Evolutionary conservation across 2,329 filamentous ascomycete species (phyloP).

Genomic region (Clonostachys sp.): DNA sequence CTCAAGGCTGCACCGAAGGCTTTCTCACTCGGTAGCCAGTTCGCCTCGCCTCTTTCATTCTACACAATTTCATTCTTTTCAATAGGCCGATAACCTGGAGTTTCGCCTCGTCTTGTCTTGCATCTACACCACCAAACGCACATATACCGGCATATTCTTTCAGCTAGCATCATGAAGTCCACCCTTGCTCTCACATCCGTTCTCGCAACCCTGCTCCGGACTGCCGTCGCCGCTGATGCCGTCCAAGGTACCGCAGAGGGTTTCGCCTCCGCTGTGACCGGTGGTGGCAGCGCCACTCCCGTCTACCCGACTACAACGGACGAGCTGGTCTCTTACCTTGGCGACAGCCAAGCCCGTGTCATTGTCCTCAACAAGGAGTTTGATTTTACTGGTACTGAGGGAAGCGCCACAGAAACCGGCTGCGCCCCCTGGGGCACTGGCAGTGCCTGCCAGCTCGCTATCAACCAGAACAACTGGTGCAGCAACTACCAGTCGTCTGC

Average conservation of each 20-base stretch:
- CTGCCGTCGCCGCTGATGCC: no score
- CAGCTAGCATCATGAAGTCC: no score
- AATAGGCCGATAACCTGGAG: no score
- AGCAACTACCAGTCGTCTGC: not conserved
- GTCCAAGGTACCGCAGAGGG: not conserved
- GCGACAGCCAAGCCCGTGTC: constrained; percentile 44
- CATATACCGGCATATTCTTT: no score
- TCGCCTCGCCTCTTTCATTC: no score
- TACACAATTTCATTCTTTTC: no score
- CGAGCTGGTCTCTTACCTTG: constrained; percentile 25
- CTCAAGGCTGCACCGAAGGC: no score
- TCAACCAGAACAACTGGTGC: constrained; percentile 1
- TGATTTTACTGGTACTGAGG: constrained; percentile 52
- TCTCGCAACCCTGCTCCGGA: no score
- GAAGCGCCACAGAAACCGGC: constrained; percentile 43
- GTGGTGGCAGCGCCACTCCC: not conserved
- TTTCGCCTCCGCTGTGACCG: not conserved
- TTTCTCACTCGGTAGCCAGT: no score
- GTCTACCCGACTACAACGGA: not conserved
- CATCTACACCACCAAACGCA: no score
- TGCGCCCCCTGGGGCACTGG: constrained; percentile 51
- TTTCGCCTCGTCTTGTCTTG: no score
- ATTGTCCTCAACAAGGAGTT: constrained; percentile 54
- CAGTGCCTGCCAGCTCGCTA: constrained; percentile 43
- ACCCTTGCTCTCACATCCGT: no score